Evolutionary conservation across 164 flowering plant genomes (phyloP).

Genomic region (Aristolochia contorta): DNA sequence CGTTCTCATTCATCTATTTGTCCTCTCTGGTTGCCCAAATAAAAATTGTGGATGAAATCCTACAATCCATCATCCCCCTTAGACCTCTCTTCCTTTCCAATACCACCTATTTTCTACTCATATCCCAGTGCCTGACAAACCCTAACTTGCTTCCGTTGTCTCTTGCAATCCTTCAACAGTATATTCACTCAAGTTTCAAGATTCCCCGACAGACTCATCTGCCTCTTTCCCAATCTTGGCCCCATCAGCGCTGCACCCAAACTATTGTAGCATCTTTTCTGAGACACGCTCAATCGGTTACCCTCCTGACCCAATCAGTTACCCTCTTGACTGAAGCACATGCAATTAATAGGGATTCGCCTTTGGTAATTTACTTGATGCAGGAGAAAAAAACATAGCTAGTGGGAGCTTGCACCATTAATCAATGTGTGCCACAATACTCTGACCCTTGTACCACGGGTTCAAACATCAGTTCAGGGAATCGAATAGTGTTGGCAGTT

Average conservation of each 20-base stretch:
- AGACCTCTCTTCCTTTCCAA: conserved; percentile 48
- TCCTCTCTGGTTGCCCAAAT: conserved; percentile 24
- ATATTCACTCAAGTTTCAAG: conserved; percentile 53
- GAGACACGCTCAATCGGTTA: conserved; percentile 59
- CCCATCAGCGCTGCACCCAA: conserved; percentile 16
- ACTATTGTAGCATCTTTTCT: conserved; percentile 25
- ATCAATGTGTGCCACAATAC: too few species aligned
- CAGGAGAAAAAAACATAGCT: too few species aligned
- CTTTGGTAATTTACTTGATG: too few species aligned
- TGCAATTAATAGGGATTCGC: too few species aligned
- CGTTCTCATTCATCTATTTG: conserved; percentile 56
- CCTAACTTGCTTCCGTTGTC: conserved; percentile 51
- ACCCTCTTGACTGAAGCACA: conserved; percentile 42
- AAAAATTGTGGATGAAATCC: conserved; percentile 49
- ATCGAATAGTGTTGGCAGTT: too few species aligned
- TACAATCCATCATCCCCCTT: conserved; percentile 45
- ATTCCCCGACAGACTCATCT: conserved; percentile 56
- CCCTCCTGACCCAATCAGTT: conserved; percentile 54
- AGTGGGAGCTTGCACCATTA: too few species aligned
- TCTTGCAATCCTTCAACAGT: conserved; percentile 55
- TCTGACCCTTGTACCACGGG: too few species aligned
- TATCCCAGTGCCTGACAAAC: conserved; percentile 42
- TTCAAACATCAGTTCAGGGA: too few species aligned
- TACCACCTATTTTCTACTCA: conserved; percentile 32
- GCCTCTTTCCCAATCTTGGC: conserved; percentile 60